Conservation (phyloP, 2,329 filamentous ascomycete genomes). For the Sordariomycetes sp. region DNA sequence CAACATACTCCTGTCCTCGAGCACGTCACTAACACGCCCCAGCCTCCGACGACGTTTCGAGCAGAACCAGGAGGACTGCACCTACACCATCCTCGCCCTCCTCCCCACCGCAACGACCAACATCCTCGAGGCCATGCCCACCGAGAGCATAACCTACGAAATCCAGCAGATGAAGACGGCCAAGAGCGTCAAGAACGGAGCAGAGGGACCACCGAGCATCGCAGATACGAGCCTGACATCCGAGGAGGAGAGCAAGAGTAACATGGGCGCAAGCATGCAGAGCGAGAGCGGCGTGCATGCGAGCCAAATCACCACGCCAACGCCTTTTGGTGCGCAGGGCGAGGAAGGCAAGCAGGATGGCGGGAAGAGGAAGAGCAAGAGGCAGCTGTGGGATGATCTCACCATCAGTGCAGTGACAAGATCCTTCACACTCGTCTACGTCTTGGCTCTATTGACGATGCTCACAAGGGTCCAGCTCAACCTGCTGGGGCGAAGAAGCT, state of each 20-base stretch:
- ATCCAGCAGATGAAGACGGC: constrained; percentile 83
- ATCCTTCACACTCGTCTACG: constrained; percentile 87
- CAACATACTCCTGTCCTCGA: not conserved
- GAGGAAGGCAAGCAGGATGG: constrained; percentile 28
- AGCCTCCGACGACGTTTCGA: constrained; percentile 93
- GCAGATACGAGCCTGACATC: constrained; percentile 63
- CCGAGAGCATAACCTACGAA: constrained; percentile 87
- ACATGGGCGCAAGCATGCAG: constrained; percentile 62
- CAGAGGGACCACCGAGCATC: constrained; percentile 48
- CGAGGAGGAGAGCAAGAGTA: constrained; percentile 78
- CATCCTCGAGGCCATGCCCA: constrained; percentile 78
- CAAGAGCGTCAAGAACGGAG: constrained; percentile 44
- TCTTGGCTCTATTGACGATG: constrained; percentile 77
- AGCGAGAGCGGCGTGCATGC: constrained; percentile 79
- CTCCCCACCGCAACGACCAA: constrained; percentile 87
- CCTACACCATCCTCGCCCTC: constrained; percentile 92
- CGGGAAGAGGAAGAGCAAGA: constrained; percentile 61
- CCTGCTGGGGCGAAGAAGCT: constrained; percentile 88
- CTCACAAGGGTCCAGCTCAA: constrained; percentile 95
- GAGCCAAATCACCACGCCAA: constrained; percentile 60
- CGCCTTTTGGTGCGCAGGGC: constrained; percentile 32
- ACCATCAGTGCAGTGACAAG: constrained; percentile 91
- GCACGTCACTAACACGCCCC: constrained; percentile 2
- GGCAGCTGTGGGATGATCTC: constrained; percentile 93
- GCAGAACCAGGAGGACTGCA: constrained; percentile 98